phyloP scores from a whole-genome alignment of 1,284 basidiomycete genomes.

The Sporisorium scitamineum region DNA sequence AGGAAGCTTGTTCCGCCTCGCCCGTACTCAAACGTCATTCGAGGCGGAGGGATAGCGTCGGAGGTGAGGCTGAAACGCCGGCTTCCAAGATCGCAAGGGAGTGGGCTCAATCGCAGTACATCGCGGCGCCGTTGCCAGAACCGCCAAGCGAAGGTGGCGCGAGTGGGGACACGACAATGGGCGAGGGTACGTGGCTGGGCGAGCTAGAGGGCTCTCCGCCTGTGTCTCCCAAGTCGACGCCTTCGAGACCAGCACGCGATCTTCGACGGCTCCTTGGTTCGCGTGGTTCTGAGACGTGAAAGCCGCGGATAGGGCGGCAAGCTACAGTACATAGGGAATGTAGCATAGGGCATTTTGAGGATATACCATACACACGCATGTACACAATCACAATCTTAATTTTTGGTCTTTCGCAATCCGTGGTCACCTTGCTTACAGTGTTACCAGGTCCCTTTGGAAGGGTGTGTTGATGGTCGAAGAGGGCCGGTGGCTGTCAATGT shows the following conservation, averaged over 20 bases:
- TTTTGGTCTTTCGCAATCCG: not conserved
- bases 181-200: not conserved
- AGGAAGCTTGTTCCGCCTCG: slow-evolving; percentile 3
- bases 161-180: not conserved
- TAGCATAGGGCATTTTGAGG: not conserved
- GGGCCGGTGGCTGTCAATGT: no score
- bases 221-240: slow-evolving; percentile 2
- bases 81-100: slow-evolving; percentile 44
- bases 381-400: slow-evolving; percentile 2
- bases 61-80: slow-evolving; percentile 14
- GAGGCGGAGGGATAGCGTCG: slow-evolving; percentile 8
- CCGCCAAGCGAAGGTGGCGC: slow-evolving; percentile 6
- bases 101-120: slow-evolving; percentile 42
- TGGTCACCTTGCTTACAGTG: not conserved
- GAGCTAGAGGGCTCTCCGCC: slow-evolving; percentile 2
- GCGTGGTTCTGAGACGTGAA: not conserved
- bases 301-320: no score
- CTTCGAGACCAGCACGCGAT: slow-evolving; percentile 15
- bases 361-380: slow-evolving; percentile 1
- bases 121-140: slow-evolving; percentile 12
- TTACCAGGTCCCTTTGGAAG: no score
- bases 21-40: slow-evolving; percentile 19
- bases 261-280: not conserved
- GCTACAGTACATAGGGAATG: no score
- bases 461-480: not conserved